Base-by-base conservation (phyloP, 768 basidiomycete species). In the Suillus subalutaceus region DNA sequence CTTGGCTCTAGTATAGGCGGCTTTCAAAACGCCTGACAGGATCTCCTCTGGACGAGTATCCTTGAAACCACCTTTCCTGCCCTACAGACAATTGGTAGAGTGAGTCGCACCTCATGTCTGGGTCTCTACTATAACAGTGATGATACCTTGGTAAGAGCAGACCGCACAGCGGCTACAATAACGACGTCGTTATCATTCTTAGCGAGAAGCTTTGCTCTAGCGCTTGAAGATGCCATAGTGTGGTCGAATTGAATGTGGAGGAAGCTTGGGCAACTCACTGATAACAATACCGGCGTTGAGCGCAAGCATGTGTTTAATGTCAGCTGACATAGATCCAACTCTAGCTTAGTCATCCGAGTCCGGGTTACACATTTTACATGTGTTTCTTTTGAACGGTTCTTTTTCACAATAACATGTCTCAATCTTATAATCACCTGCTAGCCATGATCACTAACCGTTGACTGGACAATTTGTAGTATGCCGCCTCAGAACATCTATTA, bases 121-220 rank as follows among this genome's bases (percentile, higher is more conserved):
- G 30, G 20, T 38, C 26, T 40, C 30, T 58, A 30, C 55, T 44
- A 62, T 40, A 41, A 65, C 73, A 83, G 63, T 40, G 26, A 65
- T 73, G 83, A 63, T 41, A 93, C 94, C 85, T 96, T 97, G 38
- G 96, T 97, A 66, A 97, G 84, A 32, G 97, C 93, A 55, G 96
- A 94, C 68, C 97, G 89, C 58, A 94, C 86, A 26, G 96, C 96
- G 13, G 88, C 81, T 72, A 94, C 88, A 75, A 98, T 92, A 69
- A 99, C 97, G 16, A 98, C 90, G 78, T 97, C 95, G 75, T 93
- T 85, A 68, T 91, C 90, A 71, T 86, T 81, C 81, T 93, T 90
- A 72, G 86, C 81, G 59, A 94, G 85, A 30, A 94, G 69, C 66
- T 82, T 81, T 30, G 88, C 81, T 75, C 87, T 91, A 65, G 83